These are phyloP conservation scores for Paramecium primaurelia DNA, from an alignment of 73 alveolate genomes.

Conservation along the genomic window DNA sequence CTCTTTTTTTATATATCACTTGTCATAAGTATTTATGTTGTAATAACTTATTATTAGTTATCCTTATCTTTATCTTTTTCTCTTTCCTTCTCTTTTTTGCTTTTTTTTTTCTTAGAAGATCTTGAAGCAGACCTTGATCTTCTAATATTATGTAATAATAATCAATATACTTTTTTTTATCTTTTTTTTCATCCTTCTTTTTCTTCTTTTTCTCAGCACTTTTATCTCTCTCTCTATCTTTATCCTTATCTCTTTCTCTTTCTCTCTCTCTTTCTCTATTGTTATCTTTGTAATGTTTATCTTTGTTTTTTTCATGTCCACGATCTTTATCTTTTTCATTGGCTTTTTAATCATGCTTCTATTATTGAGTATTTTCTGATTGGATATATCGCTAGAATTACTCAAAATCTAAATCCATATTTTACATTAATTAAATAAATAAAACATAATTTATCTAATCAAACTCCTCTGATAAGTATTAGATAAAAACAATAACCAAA, in stretches of 20 bases:
- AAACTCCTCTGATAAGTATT: neutral
- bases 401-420: conserved; percentile 32
- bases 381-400: neutral
- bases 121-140: neutral
- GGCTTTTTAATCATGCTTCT: neutral
- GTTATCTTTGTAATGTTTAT: neutral
- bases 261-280: conserved; percentile 24
- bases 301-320: neutral
- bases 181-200: conserved; percentile 12
- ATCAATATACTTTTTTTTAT: neutral
- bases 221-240: conserved; percentile 2
- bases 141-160: neutral
- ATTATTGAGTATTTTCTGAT: neutral
- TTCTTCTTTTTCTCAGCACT: conserved; percentile 4
- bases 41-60: neutral
- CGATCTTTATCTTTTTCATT: neutral
- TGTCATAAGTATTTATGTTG: neutral
- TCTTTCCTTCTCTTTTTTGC: neutral
- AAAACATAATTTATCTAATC: neutral
- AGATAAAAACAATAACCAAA: neutral
- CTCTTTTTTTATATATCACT: conserved; percentile 38
- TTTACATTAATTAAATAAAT: neutral
- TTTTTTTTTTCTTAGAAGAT: conserved; percentile 18
- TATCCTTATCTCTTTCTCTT: neutral
- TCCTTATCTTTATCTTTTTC: neutral